Base-by-base conservation (phyloP, 345 rosid species). In the Boechera divaricarpa region DNA sequence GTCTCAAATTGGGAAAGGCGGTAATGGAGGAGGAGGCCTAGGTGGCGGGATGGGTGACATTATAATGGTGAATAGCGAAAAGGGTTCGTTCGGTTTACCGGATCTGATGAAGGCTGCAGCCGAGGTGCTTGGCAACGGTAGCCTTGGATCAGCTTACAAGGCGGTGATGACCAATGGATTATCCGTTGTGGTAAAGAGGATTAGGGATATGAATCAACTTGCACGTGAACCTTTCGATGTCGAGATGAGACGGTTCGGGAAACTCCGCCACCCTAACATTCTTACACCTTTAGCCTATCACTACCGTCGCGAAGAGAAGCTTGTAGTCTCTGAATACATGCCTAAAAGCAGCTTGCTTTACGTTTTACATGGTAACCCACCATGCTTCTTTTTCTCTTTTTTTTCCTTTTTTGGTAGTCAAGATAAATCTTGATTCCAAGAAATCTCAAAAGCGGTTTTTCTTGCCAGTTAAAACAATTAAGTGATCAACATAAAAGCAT, bases 91-190 rank as follows among this genome's bases (percentile, higher is more conserved):
- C 11, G 90, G 90, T 57, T 78, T 92, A 79, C 80, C 87, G 0
- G 97, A 94, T 83, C 77, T 94, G 73, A 94, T 94, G 97, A 92
- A 87, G 77, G 97, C 98, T 1, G 88, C 95, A 1, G 98, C 98
- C 0, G 97, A 92, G 78, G 95, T 90, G 63, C 75, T 94, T 2
- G 98, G 98, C 24, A 94, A 86, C 45, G 95, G 98, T 31, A 86
- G 93, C 10, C 70, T 94, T 60, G 98, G 98, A 47, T 94, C 98
- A 44, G 90, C 98, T 5, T 94, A 94, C 28, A 94, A 90, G 83
- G 98, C 98, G 0, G 83, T 77, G 16, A 81, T 94, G 96, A 31
- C 82, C 0, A 90, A 71, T 62, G 97, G 97, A 24, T 47, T 90
- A 44, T 74, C 91, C 0, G 97, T 92, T 64, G 98, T 89, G 68